Evolutionary conservation across 805 yeast genomes (phyloP), one percentile per base, ranked within the genome.

Genomic region (Kluyveromyces nonfermentans): DNA sequence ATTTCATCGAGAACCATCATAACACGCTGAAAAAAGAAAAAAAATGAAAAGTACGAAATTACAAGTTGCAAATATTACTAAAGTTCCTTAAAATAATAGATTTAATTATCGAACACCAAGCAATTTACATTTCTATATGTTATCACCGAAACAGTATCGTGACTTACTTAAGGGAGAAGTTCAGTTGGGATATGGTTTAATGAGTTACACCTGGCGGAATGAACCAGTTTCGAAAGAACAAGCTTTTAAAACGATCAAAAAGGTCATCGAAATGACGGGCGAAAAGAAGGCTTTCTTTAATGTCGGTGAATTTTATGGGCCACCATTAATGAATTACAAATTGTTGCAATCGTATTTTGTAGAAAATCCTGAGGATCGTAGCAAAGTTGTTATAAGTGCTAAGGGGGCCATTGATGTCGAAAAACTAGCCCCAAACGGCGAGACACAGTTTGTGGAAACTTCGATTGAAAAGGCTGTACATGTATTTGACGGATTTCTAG

Each of bases 241-340:
- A 42, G 78, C 84, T 2, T 68, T 78, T 46, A 74, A 65, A 9
- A 64, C 75, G 2, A 67, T 87, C 58, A 70, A 75, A 45, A 64
- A 68, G 31, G 80, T 82, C 21, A 59, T 77, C 25, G 67, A 70
- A 22, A 33, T 54, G 7, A 57, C 63, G 34, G 44, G 54, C 48
- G 70, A 62, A 54, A 60, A 47, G 70, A 78, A 48, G 68, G 75
- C 62, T 9, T 72, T 82, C 46, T 65, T 84, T 62, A 85, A 85
- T 55, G 79, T 78, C 21, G 93, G 93, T 46, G 93, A 81, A 54
- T 85, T 86, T 56, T 86, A 87, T 54, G 94, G 94, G 14, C 63
- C 67, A 4, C 57, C 68, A 28, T 65, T 54, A 38, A 62, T 65
- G 47, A 85, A 84, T 55, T 65, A 87, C 66, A 63, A 72, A 52